Evolutionary conservation across 805 yeast species (phyloP), one percentile per base, ranked within the genome.

Genomic region (Starmerella apis): DNA sequence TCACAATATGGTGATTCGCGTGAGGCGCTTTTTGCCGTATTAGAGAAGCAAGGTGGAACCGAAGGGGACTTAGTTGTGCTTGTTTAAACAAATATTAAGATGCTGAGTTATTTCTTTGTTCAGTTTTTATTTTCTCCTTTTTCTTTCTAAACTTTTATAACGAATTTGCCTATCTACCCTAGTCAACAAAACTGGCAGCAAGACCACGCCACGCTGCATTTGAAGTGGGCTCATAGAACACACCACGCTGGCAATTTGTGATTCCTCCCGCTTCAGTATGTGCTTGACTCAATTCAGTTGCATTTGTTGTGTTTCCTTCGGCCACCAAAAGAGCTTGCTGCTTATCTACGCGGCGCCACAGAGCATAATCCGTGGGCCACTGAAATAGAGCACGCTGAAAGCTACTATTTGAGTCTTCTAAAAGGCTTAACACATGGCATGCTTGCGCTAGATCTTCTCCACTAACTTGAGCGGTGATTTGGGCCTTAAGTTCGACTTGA

Each of bases 371-470:
- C 33, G 75, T 72, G 1, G 96, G 96, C 68, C 84, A 82, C 59
- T 83, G 67, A 54, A 82, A 68, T 0, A 90, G 86, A 10, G 79
- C 73, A 58, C 81, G 75, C 61, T 82, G 84, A 83, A 90, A 82
- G 6, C 67, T 64, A 2, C 71, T 61, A 23, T 63, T 52, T 20
- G 46, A 9, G 56, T 55, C 45, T 19, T 55, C 50, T 3, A 60
- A 49, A 18, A 52, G 41, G 9, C 52, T 33, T 9, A 56, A 46
- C 10, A 57, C 44, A 13, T 28, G 47, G 45, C 58, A 51, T 3
- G 51, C 53, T 0, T 59, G 62, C 22, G 81, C 56, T 30, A 72
- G 69, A 43, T 63, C 62, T 50, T 73, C 48, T 5, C 56, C 56
- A 1, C 19, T 22, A 11, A 54, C 49, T 70, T 43, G 85, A 71